phyloP scores from a whole-genome alignment of 345 rosid genomes.

The Sonneratia alba region DNA sequence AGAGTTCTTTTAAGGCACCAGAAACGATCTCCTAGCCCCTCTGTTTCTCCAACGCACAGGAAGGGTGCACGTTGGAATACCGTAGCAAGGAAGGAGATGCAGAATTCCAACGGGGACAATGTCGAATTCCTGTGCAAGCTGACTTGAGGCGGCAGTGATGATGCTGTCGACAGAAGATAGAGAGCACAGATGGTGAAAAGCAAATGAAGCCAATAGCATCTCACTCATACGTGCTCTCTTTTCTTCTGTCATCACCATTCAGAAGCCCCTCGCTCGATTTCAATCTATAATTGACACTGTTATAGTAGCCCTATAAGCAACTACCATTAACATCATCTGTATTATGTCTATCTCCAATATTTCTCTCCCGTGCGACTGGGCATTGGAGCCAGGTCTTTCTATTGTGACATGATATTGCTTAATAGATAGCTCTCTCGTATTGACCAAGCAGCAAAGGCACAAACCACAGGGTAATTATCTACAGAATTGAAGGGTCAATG shows the following conservation, averaged over 20 bases:
- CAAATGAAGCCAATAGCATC: conserved; percentile 17
- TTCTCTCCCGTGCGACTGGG: too few relatives aligned
- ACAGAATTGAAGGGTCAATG: too few relatives aligned
- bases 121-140: too few relatives aligned
- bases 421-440: too few relatives aligned
- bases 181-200: conserved; percentile 68
- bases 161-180: conserved; percentile 81
- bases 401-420: too few relatives aligned
- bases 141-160: conserved; percentile 16
- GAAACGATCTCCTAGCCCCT: not conserved
- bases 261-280: conserved; percentile 18
- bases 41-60: not conserved
- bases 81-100: not conserved
- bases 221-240: conserved; percentile 76
- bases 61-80: not conserved
- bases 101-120: not conserved
- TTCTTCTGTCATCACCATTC: conserved; percentile 61
- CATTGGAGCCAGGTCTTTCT: too few relatives aligned
- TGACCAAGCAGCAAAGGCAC: too few relatives aligned
- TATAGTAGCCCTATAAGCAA: not conserved
- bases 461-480: too few relatives aligned
- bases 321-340: not conserved
- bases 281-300: not conserved
- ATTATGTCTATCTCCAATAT: too few relatives aligned
- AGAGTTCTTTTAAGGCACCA: not conserved